phyloP scores from a whole-genome alignment of 1,139 yeast genomes.

The Candida dubliniensis region DNA sequence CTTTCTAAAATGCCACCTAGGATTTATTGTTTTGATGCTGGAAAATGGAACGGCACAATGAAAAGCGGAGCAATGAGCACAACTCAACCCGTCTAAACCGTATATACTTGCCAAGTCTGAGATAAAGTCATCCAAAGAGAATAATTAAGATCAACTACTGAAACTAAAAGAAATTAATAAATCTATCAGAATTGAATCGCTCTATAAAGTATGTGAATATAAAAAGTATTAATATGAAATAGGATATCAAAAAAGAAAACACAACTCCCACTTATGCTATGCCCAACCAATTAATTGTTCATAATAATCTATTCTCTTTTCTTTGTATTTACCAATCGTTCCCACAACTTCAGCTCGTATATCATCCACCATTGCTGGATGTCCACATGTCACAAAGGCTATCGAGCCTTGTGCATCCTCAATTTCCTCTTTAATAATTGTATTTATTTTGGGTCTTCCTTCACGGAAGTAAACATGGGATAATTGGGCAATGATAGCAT shows the following conservation, averaged over 20 bases:
- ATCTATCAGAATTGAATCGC: no score
- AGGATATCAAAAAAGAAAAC: neutral
- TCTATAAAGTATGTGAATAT: neutral
- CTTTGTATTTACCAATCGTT: constrained; percentile 19
- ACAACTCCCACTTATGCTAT: constrained; percentile 3
- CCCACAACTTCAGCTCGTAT: constrained; percentile 24
- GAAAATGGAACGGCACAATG: neutral
- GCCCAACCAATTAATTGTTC: constrained; percentile 21
- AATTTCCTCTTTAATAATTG: constrained; percentile 22
- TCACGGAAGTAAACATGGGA: constrained; percentile 24
- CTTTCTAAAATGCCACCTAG: no score
- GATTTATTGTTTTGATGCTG: neutral
- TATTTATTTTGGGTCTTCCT: constrained; percentile 30
- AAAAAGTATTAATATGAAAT: neutral
- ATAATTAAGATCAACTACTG: neutral
- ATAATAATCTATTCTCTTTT: constrained; percentile 25
- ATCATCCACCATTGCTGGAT: constrained; percentile 38
- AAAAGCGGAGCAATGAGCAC: neutral
- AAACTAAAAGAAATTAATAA: no score
- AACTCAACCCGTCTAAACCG: neutral
- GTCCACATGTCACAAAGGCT: constrained; percentile 39
- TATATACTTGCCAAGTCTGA: neutral
- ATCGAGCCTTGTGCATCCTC: constrained; percentile 26
- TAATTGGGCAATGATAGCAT: constrained; percentile 16
- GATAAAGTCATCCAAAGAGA: neutral